Conservation (phyloP, 2,329 filamentous ascomycete genomes). For the Chrysoporthe puriensis region DNA sequence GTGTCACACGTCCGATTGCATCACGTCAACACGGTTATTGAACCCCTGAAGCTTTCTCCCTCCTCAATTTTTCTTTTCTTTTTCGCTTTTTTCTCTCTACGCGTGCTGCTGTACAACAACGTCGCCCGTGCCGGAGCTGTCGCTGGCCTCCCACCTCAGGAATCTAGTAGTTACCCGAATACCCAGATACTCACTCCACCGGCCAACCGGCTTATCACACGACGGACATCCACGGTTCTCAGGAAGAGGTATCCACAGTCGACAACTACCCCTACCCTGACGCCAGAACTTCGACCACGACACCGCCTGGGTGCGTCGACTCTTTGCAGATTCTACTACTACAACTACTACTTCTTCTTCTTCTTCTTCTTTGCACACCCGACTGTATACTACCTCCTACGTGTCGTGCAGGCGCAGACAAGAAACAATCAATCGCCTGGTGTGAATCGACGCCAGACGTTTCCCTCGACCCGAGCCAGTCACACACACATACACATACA, state of each 20-base stretch:
- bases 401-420: constrained; percentile 3
- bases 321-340: constrained; percentile 1
- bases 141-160: not conserved
- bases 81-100: not conserved
- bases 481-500: not conserved
- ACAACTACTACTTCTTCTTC: not conserved
- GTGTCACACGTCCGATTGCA: not conserved
- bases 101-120: too few species aligned
- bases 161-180: not conserved
- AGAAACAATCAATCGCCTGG: not conserved
- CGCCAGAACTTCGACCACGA: constrained; percentile 10
- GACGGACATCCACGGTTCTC: not conserved
- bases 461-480: not conserved
- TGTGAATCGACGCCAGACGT: not conserved
- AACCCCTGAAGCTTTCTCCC: not conserved
- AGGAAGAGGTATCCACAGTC: constrained; percentile 5
- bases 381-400: not conserved
- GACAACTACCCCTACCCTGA: constrained; percentile 6
- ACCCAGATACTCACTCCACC: constrained; percentile 13
- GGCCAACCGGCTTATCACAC: constrained; percentile 2
- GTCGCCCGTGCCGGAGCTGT: not conserved
- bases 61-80: not conserved
- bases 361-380: not conserved
- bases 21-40: not conserved
- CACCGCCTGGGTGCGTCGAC: constrained; percentile 8